A percentile compares a stretch with the other conserved stretches of the same genome.
These are phyloP conservation scores for thale cress (Arabidopsis thaliana) DNA, from an alignment of 345 rosid genomes.

Conservation along the genomic window TAIR10.1 NC_003071.7:16480001-16480500, in stretches of 20 bases:
- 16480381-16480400: slow-evolving; percentile 91
- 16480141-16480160: slow-evolving; percentile 98
- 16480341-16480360: slow-evolving; percentile 97
- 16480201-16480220: slow-evolving; percentile 98
- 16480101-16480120: slow-evolving; percentile 99
- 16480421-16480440: slow-evolving; percentile 55
- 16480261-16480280: slow-evolving; percentile 83
- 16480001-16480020: slow-evolving; percentile 47
- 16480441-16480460: slow-evolving; percentile 75
- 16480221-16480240: slow-evolving; percentile 76
- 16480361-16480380: slow-evolving; percentile 93
- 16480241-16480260: slow-evolving; percentile 54
- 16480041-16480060: background rate
- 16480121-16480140: slow-evolving; percentile 99
- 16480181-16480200: slow-evolving; percentile 98
- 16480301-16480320: slow-evolving; percentile 99
- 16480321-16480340: slow-evolving; percentile 99
- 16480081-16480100: slow-evolving; percentile 60
- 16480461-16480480: slow-evolving; percentile 95
- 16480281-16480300: slow-evolving; percentile 91
- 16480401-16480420: slow-evolving; percentile 58
- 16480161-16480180: slow-evolving; percentile 96
- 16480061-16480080: background rate
- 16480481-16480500: slow-evolving; percentile 98
- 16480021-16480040: slow-evolving; percentile 34